Evolutionary conservation across 352 stramenopile species (phyloP).

Genomic region (Globisporangium camurandrum): DNA sequence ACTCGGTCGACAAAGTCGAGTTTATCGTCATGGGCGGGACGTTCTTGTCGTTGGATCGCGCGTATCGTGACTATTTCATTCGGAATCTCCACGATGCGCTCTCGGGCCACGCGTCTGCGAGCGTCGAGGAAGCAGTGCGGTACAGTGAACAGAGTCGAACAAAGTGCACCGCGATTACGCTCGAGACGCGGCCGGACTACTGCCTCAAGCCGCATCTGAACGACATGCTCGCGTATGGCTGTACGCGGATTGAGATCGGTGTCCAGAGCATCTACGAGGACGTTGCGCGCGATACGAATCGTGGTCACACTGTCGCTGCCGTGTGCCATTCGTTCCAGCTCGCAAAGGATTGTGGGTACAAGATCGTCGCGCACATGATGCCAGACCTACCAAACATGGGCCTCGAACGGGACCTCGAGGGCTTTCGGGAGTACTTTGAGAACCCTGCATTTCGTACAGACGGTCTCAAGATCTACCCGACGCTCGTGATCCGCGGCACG

Average conservation of each 20-base stretch:
- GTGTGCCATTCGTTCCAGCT: conserved; percentile 74
- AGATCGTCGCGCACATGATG: conserved; percentile 98
- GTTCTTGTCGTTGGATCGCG: conserved; percentile 91
- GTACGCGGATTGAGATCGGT: conserved; percentile 96
- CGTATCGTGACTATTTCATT: conserved; percentile 97
- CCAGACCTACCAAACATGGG: conserved; percentile 96
- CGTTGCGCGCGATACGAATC: conserved; percentile 88
- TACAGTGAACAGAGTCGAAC: conserved; percentile 89
- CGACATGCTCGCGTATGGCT: conserved; percentile 96
- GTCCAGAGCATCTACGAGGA: conserved; percentile 96
- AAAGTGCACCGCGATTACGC: conserved; percentile 92
- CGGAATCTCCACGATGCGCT: conserved; percentile 94
- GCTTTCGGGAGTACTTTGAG: conserved; percentile 96
- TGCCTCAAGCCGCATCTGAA: conserved; percentile 95
- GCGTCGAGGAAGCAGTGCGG: conserved; percentile 88
- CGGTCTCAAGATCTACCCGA: conserved; percentile 96
- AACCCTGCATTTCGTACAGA: conserved; percentile 93
- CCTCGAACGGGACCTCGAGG: conserved; percentile 93
- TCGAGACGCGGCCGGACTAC: conserved; percentile 97
- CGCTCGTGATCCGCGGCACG: conserved; percentile 94
- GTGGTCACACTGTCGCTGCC: conserved; percentile 93
- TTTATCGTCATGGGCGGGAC: conserved; percentile 98
- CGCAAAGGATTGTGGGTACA: conserved; percentile 95
- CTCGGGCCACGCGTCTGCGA: conserved; percentile 87
- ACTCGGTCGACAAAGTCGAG: conserved; percentile 95